Conservation (phyloP, 2,329 filamentous ascomycete species). For the Colletotrichum australisinense region DNA sequence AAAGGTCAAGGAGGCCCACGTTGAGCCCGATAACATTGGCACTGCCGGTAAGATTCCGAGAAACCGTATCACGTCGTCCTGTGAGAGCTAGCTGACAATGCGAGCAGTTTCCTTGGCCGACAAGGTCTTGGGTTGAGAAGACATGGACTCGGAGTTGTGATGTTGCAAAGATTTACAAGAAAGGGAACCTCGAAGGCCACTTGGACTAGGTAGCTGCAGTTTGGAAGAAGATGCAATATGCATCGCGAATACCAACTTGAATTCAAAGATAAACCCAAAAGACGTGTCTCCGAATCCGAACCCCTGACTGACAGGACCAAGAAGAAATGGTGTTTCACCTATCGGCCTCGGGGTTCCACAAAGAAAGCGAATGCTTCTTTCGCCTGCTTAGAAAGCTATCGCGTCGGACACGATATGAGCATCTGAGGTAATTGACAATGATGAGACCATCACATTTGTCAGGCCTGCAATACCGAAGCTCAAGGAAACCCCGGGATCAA, state of each 20-base stretch:
- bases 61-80: too few species aligned
- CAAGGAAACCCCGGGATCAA: neutral
- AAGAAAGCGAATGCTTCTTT: neutral
- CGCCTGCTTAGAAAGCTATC: neutral
- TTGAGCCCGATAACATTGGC: constrained; percentile 91
- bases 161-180: neutral
- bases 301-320: neutral
- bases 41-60: constrained; percentile 70
- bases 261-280: neutral
- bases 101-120: constrained; percentile 61
- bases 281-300: neutral
- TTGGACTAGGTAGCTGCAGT: neutral
- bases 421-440: neutral
- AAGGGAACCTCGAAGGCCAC: neutral
- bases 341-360: neutral
- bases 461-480: neutral
- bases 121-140: constrained; percentile 55
- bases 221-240: neutral
- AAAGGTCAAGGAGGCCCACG: constrained; percentile 82
- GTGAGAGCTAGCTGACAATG: neutral
- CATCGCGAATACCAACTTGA: neutral
- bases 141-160: neutral
- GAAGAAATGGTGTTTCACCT: neutral
- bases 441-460: neutral
- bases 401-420: neutral